Evolutionary conservation across 768 basidiomycete genomes (phyloP), one percentile per base, ranked within the genome.

Genomic region (Boletus sp.): DNA sequence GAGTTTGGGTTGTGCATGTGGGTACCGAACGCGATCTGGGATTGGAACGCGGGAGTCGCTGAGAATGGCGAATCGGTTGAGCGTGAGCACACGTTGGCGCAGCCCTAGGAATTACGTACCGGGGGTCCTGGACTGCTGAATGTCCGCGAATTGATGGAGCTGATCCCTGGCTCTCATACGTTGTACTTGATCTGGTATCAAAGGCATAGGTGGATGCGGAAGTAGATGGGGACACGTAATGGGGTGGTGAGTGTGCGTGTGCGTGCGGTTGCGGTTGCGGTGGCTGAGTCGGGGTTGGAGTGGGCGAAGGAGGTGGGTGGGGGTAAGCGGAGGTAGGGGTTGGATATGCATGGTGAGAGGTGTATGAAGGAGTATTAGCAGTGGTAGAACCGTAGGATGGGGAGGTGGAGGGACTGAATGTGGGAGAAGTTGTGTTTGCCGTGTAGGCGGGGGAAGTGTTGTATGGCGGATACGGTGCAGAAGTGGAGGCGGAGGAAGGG

Each of bases 301-400:
- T 68, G 45, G 67, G 67, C 1, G 67, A 68, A n/a, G 66, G 63
- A 6, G 68, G 65, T 1, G 63, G 68, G 10, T 55, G 62, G 21
- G 65, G 66, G 53, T 55, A 68, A 14, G 66, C 68, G 34, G 67
- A 68, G 15, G 68, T 65, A 30, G 65, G 66, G 8, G 67, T 63
- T 38, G 57, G 55, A 38, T 64, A 68, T 30, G 57, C 15, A 25
- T 57, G 56, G 15, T 58, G 62, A 40, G 63, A 51, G 15, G 50
- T n/a, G 33, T 63, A 67, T 21, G 60, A n/a, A 17, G 55, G 11
- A 13, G 42, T 23, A 42, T 53, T 62, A 2, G 65, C 47, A 14
- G 63, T 25, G 11, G 54, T 41, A 19, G 58, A 47, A 39, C 32
- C 25, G 35, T 65, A 69, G 0, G 67, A 52, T 0, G 58, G 56